Evolutionary conservation across 2,329 filamentous ascomycete genomes (phyloP), one percentile per base, ranked within the genome.

Genomic region (Amesomyces nigricolor): DNA sequence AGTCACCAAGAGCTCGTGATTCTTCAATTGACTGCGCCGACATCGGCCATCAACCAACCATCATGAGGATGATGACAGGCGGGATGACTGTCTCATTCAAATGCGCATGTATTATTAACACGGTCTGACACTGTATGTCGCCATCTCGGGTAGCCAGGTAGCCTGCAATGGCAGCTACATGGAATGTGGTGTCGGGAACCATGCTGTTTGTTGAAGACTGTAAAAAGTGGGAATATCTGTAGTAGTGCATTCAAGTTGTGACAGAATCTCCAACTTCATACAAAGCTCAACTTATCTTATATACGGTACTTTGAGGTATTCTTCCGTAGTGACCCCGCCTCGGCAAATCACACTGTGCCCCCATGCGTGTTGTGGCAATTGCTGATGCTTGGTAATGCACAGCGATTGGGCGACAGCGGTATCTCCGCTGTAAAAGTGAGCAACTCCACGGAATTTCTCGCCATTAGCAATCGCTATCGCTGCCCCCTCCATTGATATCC

Each of bases 371-470:
- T 26, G 17, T 39, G 10, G 50, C 26, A 11, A 49, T 61, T 54
- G 59, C 59, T 26, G 29, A 59, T 47, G 56, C 51, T 62, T 62
- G 48, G 58, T 58, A 62, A 58, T 62, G 22, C 54, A 26, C 8
- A 32, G 43, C 39, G 35, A 43, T 45, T 54, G 40, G 47, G 35
- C 17, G 29, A 16, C 29, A 19, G 26, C 17, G 35, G 32, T 48
- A 57, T 54, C 49, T 48, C 51, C 46, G 56, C 55, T 35, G 48
- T 42, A 58, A 46, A 59, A 54, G n/a, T 46, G 49, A 53, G 49
- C 56, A 58, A 54, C 57, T 59, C 57, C 57, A 56, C 53, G 57
- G 57, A 56, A 54, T 48, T 56, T 48, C 49, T 51, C 37, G 39
- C 50, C 53, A 58, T 58, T 56, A 56, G 38, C 57, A 58, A 58